These are phyloP conservation scores for Pyricularia sp. DNA, from an alignment of 2,329 filamentous ascomycete genomes.

Conservation along the genomic window DNA sequence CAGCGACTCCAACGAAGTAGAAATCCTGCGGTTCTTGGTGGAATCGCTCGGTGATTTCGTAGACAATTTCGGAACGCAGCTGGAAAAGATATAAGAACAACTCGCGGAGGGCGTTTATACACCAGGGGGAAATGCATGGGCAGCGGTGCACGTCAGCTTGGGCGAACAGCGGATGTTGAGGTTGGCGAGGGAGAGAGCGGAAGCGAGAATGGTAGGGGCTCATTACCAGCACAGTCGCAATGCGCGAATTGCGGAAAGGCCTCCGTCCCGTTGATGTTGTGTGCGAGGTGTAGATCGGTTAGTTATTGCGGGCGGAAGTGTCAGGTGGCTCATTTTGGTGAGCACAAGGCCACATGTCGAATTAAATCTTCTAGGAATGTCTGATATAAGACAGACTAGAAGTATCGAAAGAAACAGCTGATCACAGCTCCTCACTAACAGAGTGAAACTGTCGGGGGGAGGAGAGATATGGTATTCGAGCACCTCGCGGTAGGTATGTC, in stretches of 20 bases:
- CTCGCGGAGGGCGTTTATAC: background rate
- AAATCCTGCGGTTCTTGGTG: background rate
- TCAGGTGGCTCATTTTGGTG: background rate
- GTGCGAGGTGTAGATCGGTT: background rate
- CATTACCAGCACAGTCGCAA: background rate
- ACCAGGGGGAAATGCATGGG: background rate
- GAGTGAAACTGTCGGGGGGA: background rate
- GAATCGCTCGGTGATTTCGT: background rate
- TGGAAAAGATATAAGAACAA: background rate
- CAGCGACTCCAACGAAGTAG: background rate
- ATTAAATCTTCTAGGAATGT: background rate
- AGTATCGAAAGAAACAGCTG: background rate
- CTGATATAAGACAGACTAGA: background rate
- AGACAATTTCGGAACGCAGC: background rate
- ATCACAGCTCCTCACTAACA: background rate
- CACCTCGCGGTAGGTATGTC: too few species aligned
- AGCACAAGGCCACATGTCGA: background rate
- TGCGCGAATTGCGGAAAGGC: background rate
- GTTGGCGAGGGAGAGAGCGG: background rate
- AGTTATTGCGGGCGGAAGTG: background rate
- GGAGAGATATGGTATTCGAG: background rate
- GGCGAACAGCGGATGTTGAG: background rate
- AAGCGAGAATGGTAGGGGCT: background rate
- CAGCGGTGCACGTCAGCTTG: background rate
- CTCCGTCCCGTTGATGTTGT: background rate